These are phyloP conservation scores for Penicillium robsamsonii DNA, from an alignment of 495 filamentous ascomycete species.

Conservation along the genomic window DNA sequence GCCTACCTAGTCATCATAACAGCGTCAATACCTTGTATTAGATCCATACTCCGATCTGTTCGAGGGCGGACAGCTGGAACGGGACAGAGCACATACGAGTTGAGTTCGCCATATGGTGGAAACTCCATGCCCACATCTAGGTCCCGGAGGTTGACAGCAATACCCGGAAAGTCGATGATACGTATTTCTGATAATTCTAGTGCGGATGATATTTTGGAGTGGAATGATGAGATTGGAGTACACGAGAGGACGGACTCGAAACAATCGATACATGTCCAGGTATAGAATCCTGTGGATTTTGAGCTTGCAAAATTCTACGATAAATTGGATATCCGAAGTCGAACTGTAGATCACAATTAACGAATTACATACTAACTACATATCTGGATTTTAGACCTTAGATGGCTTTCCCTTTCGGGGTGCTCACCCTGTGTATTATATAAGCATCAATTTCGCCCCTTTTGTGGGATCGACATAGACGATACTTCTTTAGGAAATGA, in stretches of 20 bases:
- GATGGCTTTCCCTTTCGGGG: too few relatives aligned
- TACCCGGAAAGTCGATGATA: conserved; percentile 12
- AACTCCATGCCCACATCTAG: conserved; percentile 6
- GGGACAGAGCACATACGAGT: conserved; percentile 17
- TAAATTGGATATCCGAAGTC: not conserved
- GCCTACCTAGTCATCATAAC: conserved; percentile 35
- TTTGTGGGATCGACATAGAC: too few relatives aligned
- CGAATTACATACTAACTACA: too few relatives aligned
- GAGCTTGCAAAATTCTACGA: not conserved
- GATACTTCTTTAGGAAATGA: too few relatives aligned
- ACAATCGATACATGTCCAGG: not conserved
- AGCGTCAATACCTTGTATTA: conserved; percentile 31
- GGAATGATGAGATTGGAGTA: not conserved
- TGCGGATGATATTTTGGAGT: conserved; percentile 8
- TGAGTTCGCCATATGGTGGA: conserved; percentile 14
- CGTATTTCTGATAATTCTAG: conserved; percentile 15
- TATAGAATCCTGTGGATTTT: not conserved
- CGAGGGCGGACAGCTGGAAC: conserved; percentile 8
- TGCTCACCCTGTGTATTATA: too few relatives aligned
- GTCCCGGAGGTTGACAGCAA: conserved; percentile 5
- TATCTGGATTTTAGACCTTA: too few relatives aligned
- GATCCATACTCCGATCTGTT: conserved; percentile 21
- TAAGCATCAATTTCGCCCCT: too few relatives aligned
- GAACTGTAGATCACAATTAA: not conserved
- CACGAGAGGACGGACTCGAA: not conserved